phyloP scores from a whole-genome alignment of 2,329 filamentous ascomycete species.

The Zymoseptoria passerinii region DNA sequence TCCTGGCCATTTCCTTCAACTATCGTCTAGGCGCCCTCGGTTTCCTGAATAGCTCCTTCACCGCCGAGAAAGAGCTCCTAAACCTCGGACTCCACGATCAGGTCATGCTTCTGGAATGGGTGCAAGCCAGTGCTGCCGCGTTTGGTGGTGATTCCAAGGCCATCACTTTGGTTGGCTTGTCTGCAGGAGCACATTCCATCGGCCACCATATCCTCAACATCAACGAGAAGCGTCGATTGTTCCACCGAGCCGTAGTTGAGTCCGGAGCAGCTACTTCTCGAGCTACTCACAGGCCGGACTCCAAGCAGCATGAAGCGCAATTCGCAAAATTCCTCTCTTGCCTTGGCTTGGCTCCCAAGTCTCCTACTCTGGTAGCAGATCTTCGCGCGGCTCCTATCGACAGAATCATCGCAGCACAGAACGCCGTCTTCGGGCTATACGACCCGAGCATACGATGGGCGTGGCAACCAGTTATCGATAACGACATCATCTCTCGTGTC shows the following conservation, averaged over 20 bases:
- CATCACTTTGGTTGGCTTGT: conserved; percentile 20
- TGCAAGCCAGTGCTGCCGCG: conserved; percentile 37
- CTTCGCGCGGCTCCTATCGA: not conserved
- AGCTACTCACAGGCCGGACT: conserved; percentile 47
- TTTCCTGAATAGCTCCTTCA: conserved; percentile 34
- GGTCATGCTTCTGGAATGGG: conserved; percentile 44
- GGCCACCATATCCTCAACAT: conserved; percentile 33
- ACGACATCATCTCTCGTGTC: conserved; percentile 37
- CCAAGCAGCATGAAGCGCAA: conserved; percentile 39
- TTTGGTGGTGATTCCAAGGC: conserved; percentile 29
- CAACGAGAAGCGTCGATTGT: not conserved
- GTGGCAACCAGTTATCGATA: conserved; percentile 55
- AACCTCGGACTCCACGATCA: conserved; percentile 43
- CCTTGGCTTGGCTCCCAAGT: conserved; percentile 38
- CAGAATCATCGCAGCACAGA: conserved; percentile 40
- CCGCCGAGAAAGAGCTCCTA: conserved; percentile 29
- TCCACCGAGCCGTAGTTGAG: conserved; percentile 34
- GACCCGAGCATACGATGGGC: conserved; percentile 47
- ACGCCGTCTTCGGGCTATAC: conserved; percentile 46
- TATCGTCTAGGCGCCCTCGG: conserved; percentile 44
- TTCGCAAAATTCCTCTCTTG: conserved; percentile 44
- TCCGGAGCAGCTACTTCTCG: conserved; percentile 41
- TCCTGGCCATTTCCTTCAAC: conserved; percentile 16
- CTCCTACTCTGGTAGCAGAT: not conserved
- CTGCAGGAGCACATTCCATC: conserved; percentile 37